Evolutionary conservation across 495 filamentous ascomycete genomes (phyloP).

Genomic region (Aspergillus incahuasiensis): DNA sequence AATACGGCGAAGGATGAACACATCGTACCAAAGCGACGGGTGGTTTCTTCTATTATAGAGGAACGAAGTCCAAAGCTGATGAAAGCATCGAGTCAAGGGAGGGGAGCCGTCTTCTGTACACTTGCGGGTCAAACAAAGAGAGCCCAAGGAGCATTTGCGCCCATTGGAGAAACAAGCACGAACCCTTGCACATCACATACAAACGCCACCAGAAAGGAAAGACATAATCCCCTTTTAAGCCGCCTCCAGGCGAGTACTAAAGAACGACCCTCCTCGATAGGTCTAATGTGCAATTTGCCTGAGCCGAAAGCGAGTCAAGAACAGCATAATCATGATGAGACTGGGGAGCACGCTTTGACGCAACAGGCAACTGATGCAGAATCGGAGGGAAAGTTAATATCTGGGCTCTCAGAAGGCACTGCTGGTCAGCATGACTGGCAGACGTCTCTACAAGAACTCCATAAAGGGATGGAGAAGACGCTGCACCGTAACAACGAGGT

Average conservation of each 20-base stretch:
- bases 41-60: neutral
- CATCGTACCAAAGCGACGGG: neutral
- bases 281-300: neutral
- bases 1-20: neutral
- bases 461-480: constrained; percentile 19
- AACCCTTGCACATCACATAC: neutral
- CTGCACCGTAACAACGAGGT: constrained; percentile 26
- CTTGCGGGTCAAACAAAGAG: neutral
- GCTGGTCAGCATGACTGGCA: constrained; percentile 22
- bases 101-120: neutral
- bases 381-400: neutral
- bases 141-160: neutral
- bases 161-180: neutral
- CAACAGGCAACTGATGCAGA: neutral
- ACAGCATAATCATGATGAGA: neutral
- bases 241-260: neutral
- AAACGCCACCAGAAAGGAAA: neutral
- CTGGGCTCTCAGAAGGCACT: neutral
- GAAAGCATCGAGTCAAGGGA: neutral
- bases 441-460: constrained; percentile 21
- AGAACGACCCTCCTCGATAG: neutral
- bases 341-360: neutral
- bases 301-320: neutral
- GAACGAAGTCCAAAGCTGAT: neutral
- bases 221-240: neutral